These are phyloP conservation scores for Apiospora hydei DNA, from an alignment of 2,329 filamentous ascomycete species.

Conservation along the genomic window DNA sequence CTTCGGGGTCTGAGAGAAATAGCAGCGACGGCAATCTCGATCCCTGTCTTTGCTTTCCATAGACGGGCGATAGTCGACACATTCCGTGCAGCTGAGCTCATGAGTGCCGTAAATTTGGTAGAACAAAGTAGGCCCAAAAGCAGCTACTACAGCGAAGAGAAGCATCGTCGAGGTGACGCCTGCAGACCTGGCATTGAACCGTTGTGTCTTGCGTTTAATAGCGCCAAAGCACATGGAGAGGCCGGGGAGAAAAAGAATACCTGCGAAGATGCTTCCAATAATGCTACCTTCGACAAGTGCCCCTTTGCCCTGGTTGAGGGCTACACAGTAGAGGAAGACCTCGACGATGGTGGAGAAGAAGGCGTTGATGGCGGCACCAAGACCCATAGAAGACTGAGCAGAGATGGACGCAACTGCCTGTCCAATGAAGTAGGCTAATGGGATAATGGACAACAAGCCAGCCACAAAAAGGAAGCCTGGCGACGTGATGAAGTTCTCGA, in stretches of 20 bases:
- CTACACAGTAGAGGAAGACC: slow-evolving; percentile 96
- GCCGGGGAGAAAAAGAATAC: slow-evolving; percentile 91
- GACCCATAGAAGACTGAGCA: slow-evolving; percentile 96
- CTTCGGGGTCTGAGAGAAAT: slow-evolving; percentile 87
- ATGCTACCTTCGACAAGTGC: slow-evolving; percentile 95
- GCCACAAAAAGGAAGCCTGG: slow-evolving; percentile 86
- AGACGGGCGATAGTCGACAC: slow-evolving; percentile 50
- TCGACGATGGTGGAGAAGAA: slow-evolving; percentile 98
- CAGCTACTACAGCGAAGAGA: slow-evolving; percentile 92
- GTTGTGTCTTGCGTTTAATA: slow-evolving; percentile 95
- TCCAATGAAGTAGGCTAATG: slow-evolving; percentile 96
- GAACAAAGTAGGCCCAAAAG: slow-evolving; percentile 94
- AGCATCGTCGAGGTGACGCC: slow-evolving; percentile 98
- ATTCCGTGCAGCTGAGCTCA: slow-evolving; percentile 84
- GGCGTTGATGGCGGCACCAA: slow-evolving; percentile 95
- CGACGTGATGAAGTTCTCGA: slow-evolving; percentile 78
- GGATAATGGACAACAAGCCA: slow-evolving; percentile 90
- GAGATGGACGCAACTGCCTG: slow-evolving; percentile 98
- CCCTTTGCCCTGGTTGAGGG: slow-evolving; percentile 89
- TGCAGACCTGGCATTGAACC: slow-evolving; percentile 96
- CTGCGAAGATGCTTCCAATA: slow-evolving; percentile 96
- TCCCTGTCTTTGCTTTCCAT: slow-evolving; percentile 49
- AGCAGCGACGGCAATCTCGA: slow-evolving; percentile 89
- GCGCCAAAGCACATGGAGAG: slow-evolving; percentile 99
- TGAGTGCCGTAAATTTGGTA: slow-evolving; percentile 99